These are phyloP conservation scores for Moesziomyces antarcticus DNA, from an alignment of 1,284 basidiomycete species.

Conservation along the genomic window DNA sequence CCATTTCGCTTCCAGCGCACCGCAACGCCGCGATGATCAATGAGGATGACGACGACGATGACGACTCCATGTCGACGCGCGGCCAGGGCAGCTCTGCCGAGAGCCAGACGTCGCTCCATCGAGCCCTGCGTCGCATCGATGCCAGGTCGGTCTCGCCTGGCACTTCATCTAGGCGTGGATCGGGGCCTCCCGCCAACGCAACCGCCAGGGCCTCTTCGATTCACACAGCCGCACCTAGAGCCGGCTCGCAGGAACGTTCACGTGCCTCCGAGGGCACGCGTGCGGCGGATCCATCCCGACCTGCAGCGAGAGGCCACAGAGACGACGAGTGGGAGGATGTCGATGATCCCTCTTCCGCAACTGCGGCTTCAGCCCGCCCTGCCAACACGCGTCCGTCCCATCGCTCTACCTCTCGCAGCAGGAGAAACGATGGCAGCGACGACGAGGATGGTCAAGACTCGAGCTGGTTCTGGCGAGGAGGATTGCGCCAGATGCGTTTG, in stretches of 20 bases:
- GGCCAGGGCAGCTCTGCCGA: conserved; percentile 9
- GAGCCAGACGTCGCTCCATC: conserved; percentile 6
- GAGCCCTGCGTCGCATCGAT: conserved; percentile 2
- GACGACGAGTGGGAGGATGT: conserved; percentile 44
- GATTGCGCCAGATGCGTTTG: conserved; percentile 48
- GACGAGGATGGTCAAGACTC: conserved; percentile 29
- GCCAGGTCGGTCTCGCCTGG: conserved; percentile 4
- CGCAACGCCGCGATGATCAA: conserved; percentile 11
- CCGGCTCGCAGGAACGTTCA: background rate
- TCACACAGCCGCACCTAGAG: background rate
- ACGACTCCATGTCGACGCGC: conserved; percentile 2
- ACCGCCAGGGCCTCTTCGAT: background rate
- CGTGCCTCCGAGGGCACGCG: background rate
- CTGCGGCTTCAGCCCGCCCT: background rate
- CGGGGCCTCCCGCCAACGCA: background rate
- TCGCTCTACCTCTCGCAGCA: conserved; percentile 9
- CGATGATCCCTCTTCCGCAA: conserved; percentile 1
- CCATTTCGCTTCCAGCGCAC: background rate
- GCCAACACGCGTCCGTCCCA: background rate
- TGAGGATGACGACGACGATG: conserved; percentile 8
- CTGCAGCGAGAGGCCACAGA: background rate
- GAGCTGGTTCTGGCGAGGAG: conserved; percentile 60
- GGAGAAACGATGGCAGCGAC: conserved; percentile 29
- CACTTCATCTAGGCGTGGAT: background rate
- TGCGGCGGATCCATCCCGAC: background rate